Base-by-base conservation (phyloP, 345 rosid species). In the Rubroshorea leprosula region DNA sequence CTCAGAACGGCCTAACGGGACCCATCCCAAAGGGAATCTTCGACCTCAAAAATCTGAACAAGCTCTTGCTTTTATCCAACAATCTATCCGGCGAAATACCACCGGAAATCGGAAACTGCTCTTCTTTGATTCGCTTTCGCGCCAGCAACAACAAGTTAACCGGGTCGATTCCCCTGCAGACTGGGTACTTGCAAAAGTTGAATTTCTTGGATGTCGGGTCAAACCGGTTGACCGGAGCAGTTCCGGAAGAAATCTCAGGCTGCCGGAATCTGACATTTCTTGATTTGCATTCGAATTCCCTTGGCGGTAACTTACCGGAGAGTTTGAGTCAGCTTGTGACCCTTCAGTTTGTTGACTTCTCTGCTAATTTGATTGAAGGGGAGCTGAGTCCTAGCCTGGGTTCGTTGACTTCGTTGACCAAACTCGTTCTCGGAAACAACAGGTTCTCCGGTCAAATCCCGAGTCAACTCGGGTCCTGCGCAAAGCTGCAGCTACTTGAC, bases 41-140 rank as follows among this genome's bases (percentile, higher is more conserved):
- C 64, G 68, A 63, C 49, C 73, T 91, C 48, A 66, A 71, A 72
- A 84, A 78, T 46, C 85, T 91, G 59, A 91, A 80, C 68, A 88
- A 88, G 63, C 88, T 91, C 13, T 51, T 88, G 62, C 88, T 91
- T 51, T 80, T 91, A 47, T 88, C 92, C 54, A 91, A 91, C 70
- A 75, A 71, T 44, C 74, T 88, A 61, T 80, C 83, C 2, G 95
- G 92, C 2, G 49, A 44, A 20, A 76, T 91, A 23, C 84, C 96
- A 10, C 70, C 76, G 5, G 88, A 82, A 19, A 78, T 91, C 9
- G 90, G 95, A 2, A 87, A 82, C 67, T 83, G 88, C 69, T 58
- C 78, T 13, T 73, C 83, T 10, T 83, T 90, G 54, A 66, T 80
- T 17, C 77, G 98, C 47, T 71, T 91, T 35, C 83, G 96, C 1